Percentiles rank a stretch among this genome's conserved stretches.
Evolutionary conservation across 2,329 filamentous ascomycete genomes (phyloP).

Genomic region (Colletotrichum falcatum): DNA sequence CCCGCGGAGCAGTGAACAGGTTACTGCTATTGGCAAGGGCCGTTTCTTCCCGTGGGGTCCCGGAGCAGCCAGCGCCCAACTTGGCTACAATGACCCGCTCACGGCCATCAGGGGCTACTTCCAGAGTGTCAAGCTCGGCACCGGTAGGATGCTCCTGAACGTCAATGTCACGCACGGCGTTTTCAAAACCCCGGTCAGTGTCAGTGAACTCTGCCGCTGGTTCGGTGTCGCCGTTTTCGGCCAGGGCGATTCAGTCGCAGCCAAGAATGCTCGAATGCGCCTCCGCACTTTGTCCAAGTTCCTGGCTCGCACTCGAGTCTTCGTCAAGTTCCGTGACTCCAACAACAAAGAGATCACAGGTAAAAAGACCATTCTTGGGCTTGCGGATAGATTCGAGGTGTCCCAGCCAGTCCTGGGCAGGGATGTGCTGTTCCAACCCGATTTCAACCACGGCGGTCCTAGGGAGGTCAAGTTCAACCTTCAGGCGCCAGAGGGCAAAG

Average conservation of each 20-base stretch:
- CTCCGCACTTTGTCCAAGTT: conserved; percentile 52
- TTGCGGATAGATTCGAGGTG: conserved; percentile 41
- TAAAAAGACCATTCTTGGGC: conserved; percentile 47
- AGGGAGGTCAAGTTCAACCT: conserved; percentile 50
- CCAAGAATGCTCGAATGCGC: neutral
- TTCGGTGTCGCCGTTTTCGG: conserved; percentile 33
- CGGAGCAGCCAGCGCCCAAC: conserved; percentile 43
- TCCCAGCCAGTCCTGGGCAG: conserved; percentile 1
- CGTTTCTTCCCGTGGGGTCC: conserved; percentile 61
- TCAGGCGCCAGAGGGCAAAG: conserved; percentile 39
- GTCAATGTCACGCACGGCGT: conserved; percentile 66
- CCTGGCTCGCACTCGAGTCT: conserved; percentile 54
- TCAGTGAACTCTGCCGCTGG: conserved; percentile 46
- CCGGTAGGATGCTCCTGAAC: conserved; percentile 66
- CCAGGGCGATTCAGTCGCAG: neutral
- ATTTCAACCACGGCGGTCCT: conserved; percentile 43
- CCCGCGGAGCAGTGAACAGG: conserved; percentile 52
- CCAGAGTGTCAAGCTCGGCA: conserved; percentile 65
- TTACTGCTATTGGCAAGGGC: conserved; percentile 58
- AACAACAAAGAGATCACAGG: conserved; percentile 33
- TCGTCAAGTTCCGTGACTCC: conserved; percentile 48
- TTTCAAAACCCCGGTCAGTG: conserved; percentile 57
- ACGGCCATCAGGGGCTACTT: conserved; percentile 65
- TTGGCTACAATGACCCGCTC: conserved; percentile 50
- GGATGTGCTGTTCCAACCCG: conserved; percentile 9